A percentile compares a stretch with the other conserved stretches of the same genome.
These are phyloP conservation scores for Nigrospora sphaerica DNA, from an alignment of 2,329 filamentous ascomycete species.

Conservation along the genomic window DNA sequence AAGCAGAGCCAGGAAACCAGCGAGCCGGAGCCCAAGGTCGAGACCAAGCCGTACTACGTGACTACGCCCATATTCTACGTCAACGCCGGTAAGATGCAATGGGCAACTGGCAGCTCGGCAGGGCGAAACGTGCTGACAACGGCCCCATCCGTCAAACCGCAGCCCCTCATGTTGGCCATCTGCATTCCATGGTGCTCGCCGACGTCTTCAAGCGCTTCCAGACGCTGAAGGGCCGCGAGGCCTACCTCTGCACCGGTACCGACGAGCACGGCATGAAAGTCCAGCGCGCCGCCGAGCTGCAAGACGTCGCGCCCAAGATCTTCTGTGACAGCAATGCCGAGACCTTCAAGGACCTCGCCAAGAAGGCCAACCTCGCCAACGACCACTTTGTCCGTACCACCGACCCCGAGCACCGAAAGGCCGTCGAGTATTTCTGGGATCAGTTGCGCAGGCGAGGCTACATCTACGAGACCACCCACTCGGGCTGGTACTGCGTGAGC, in stretches of 20 bases:
- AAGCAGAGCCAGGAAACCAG: no score
- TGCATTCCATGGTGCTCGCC: conserved; percentile 86
- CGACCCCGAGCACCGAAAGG: conserved; percentile 70
- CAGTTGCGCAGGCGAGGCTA: conserved; percentile 68
- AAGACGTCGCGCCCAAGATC: conserved; percentile 65
- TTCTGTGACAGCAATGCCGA: conserved; percentile 82
- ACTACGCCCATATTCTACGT: conserved; percentile 99
- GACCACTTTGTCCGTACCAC: conserved; percentile 93
- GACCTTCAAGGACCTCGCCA: conserved; percentile 71
- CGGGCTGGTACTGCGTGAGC: conserved; percentile 94
- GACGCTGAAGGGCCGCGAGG: conserved; percentile 58
- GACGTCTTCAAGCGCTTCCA: conserved; percentile 94
- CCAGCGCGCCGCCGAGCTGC: conserved; percentile 72
- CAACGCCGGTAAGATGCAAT: conserved; percentile 64
- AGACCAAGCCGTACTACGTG: conserved; percentile 93
- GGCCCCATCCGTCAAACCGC: neutral
- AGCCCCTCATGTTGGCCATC: conserved; percentile 91
- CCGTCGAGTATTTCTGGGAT: conserved; percentile 85
- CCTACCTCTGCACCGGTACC: conserved; percentile 81
- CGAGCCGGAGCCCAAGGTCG: conserved; percentile 26
- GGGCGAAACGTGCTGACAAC: conserved; percentile 10
- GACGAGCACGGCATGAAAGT: conserved; percentile 99
- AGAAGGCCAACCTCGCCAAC: conserved; percentile 61
- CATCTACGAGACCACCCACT: conserved; percentile 79
- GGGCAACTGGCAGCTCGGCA: neutral